phyloP scores from a whole-genome alignment of 495 filamentous ascomycete genomes.

The Penicillium lagena region DNA sequence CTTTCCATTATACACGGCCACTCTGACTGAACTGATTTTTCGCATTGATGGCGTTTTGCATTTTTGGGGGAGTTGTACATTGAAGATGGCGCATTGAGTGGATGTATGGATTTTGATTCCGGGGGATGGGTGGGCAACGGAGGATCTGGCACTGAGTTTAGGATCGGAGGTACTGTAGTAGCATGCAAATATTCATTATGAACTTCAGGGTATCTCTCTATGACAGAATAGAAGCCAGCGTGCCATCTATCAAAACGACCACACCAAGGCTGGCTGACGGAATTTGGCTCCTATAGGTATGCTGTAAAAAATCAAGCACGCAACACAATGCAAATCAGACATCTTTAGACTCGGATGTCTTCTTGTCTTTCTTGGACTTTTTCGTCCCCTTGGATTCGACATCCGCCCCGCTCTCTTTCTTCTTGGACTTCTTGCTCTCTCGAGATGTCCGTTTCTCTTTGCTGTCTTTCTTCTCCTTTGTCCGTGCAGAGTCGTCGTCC shows the following conservation, averaged over 20 bases:
- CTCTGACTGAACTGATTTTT: neutral
- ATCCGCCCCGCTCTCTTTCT: slow-evolving; percentile 15
- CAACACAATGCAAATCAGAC: slow-evolving; percentile 3
- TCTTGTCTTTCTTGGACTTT: slow-evolving; percentile 28
- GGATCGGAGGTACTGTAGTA: too few species aligned
- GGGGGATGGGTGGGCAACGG: too few species aligned
- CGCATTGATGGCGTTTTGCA: slow-evolving; percentile 18
- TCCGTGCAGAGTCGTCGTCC: slow-evolving; percentile 6
- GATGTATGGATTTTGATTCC: too few species aligned
- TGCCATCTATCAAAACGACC: too few species aligned
- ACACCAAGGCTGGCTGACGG: too few species aligned
- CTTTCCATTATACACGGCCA: slow-evolving; percentile 12
- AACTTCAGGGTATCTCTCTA: too few species aligned
- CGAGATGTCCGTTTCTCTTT: slow-evolving; percentile 9
- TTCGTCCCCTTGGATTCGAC: slow-evolving; percentile 11
- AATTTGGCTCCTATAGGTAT: too few species aligned
- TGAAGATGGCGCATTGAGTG: neutral
- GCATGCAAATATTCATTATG: too few species aligned
- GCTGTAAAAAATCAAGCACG: too few species aligned
- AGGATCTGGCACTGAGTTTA: too few species aligned
- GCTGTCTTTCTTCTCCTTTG: slow-evolving; percentile 17
- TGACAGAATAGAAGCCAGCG: too few species aligned
- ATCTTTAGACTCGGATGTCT: slow-evolving; percentile 26
- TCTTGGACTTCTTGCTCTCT: slow-evolving; percentile 29
- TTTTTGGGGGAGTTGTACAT: slow-evolving; percentile 3